Evolutionary conservation across 1,139 yeast species (phyloP), one percentile per base, ranked within the genome.

Genomic region (Saccharomyces hybrid): DNA sequence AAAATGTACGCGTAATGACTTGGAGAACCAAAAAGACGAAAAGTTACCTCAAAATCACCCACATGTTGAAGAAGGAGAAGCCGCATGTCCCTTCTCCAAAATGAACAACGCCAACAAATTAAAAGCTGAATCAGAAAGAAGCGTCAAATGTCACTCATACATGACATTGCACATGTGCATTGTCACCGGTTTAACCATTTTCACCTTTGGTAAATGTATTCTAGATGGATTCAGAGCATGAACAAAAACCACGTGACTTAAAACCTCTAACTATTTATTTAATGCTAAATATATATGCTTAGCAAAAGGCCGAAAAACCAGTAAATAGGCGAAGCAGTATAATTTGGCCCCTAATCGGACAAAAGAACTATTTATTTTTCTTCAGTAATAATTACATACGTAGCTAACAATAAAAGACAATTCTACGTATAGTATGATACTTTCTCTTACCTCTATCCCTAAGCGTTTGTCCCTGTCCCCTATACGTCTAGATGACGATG

Each of bases 201-300:
- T 55, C 25, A 65, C 64, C 9, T 60, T 60, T 38, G 57, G 56
- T 13, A 52, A 61, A 32, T 55, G 62, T 41, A 61, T 63, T 13
- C 50, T 60, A 16, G 67, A 65, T 2, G 51, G 61, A 38, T 60
- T 60, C 56, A 62, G 62, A 11, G 62, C 61, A 38, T 61, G 61
- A 32, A 47, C 31, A 14, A 7, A 34, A 47, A 13, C 25, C 31
- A 47, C 32, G 29, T 47, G 49, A 26, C 7, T 5, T 6, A 3
- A 27, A 7, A 27, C 31, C 8, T n/a, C 16, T 4, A 16, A 26
- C 14, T 47, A 28, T 47, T 16, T 38, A 38, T 16, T 25, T 25
- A 5, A 38, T 11, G n/a, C n/a, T 13, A 19, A 13, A 38, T 38
- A 16, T 38, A 16, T 9, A 3, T 38, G 44, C 13, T 38, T 11